Evolutionary conservation across 2,329 filamentous ascomycete genomes (phyloP).

Genomic region (Colletotrichum limetticola): DNA sequence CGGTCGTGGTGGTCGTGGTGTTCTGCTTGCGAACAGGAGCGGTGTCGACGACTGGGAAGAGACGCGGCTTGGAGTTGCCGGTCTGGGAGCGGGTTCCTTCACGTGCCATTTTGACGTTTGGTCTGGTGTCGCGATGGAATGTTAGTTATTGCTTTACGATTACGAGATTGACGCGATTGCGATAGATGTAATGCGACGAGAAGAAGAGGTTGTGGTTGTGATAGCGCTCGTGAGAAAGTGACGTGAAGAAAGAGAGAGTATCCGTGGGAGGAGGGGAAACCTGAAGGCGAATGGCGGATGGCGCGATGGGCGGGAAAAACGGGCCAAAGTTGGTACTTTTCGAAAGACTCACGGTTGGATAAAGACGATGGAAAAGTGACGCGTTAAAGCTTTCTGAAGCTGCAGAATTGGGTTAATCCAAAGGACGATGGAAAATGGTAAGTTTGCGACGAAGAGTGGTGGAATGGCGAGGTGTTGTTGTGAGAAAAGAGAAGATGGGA

Average conservation of each 20-base stretch:
- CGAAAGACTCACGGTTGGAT: neutral
- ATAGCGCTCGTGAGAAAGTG: conserved; percentile 13
- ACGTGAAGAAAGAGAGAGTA: neutral
- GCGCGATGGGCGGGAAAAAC: conserved; percentile 2
- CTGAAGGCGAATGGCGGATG: neutral
- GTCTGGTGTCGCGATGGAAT: neutral
- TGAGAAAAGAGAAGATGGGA: conserved; percentile 8
- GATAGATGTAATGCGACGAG: conserved; percentile 3
- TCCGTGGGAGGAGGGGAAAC: neutral
- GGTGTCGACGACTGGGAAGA: conserved; percentile 61
- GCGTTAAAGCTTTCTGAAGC: conserved; percentile 8
- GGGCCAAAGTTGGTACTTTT: neutral
- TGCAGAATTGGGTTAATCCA: conserved; percentile 5
- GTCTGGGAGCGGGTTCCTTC: conserved; percentile 64
- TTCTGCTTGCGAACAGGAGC: conserved; percentile 56
- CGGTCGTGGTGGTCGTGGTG: conserved; percentile 21
- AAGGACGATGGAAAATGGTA: neutral
- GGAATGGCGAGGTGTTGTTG: neutral
- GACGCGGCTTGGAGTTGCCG: conserved; percentile 63
- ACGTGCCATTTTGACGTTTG: conserved; percentile 52
- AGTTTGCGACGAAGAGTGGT: conserved; percentile 2
- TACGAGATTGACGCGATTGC: conserved; percentile 8
- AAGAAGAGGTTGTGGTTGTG: neutral
- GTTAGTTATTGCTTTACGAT: neutral
- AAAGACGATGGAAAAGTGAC: neutral